A percentile compares a stretch with the other conserved stretches of the same genome.
phyloP scores from a whole-genome alignment of 257 asterid species.

The Misopates orontium region DNA sequence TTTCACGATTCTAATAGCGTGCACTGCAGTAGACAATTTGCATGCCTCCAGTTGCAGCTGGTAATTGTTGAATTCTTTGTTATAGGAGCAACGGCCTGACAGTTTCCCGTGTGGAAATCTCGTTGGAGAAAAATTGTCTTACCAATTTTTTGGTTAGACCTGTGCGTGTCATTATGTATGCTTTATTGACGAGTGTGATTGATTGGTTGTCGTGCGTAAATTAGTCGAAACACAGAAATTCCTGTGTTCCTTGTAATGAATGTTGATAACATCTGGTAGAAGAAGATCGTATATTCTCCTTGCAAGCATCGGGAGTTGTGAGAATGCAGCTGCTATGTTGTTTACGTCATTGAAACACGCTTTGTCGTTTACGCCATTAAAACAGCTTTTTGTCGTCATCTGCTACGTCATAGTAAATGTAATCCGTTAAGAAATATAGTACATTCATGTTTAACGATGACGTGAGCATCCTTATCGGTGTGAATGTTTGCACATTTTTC shows the following conservation, averaged over 20 bases:
- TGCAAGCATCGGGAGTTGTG: neutral
- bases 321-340: neutral
- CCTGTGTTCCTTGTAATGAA: neutral
- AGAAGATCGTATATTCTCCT: neutral
- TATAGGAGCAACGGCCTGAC: neutral
- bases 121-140: neutral
- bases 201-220: slow-evolving; percentile 2
- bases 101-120: neutral
- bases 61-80: neutral
- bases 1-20: neutral
- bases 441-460: neutral
- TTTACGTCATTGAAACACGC: neutral
- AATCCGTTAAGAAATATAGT: neutral
- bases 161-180: neutral
- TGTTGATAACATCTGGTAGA: neutral
- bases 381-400: neutral
- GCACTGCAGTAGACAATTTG: neutral
- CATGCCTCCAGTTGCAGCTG: neutral
- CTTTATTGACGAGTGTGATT: neutral
- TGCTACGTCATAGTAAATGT: neutral
- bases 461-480: neutral
- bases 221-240: neutral
- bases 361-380: slow-evolving; percentile 5
- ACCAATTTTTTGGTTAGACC: neutral
- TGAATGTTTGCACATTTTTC: too few relatives aligned